Evolutionary conservation across 495 filamentous ascomycete species (phyloP), one percentile per base, ranked within the genome.

Genomic region (Hypoxylon lenormandii): DNA sequence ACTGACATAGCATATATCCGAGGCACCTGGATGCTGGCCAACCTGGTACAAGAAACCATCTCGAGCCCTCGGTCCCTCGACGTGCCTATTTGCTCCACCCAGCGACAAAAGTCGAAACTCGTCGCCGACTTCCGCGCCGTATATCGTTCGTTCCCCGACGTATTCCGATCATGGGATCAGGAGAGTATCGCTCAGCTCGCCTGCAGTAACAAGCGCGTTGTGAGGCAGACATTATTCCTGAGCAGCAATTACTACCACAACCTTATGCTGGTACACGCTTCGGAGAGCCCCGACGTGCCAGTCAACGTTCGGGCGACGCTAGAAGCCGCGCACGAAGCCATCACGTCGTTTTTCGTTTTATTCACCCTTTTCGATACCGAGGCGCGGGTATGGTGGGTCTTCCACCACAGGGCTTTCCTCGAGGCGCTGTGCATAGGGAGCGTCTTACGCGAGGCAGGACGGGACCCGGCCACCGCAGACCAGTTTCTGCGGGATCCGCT

Each of bases 301-400:
- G 84, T 87, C n/a, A 88, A 90, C 69, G 77, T 89, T 2, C 76
- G 84, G 11, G 86, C 83, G 28, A 87, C 88, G n/a, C 79, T 92
- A 16, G 88, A 91, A 64, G 87, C 90, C 0, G 90, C 89, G 1
- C 84, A 89, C 64, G 85, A 87, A 58, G 88, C 87, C 12, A 81
- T 90, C 30, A 78, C 77, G 18, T 72, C 82, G 10, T 92, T 92
- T 66, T 91, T 92, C 77, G 79, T 90, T 23, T 80, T 92, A 11
- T 88, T 86, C 72, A 76, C 74, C 1, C 70, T 89, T 19, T 88
- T 91, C 57, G 84, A 86, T 64, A 78, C 79, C 30, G 89, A 92
- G 74, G 88, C 88, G 8, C 81, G 85, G 47, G 88, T 91, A 3
- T 92, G 90, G 89, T 92, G 89, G 89, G 88, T 91, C 5, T 91